Evolutionary conservation across 495 filamentous ascomycete genomes (phyloP), one percentile per base, ranked within the genome.

Genomic region (Geoglossum glabrum): DNA sequence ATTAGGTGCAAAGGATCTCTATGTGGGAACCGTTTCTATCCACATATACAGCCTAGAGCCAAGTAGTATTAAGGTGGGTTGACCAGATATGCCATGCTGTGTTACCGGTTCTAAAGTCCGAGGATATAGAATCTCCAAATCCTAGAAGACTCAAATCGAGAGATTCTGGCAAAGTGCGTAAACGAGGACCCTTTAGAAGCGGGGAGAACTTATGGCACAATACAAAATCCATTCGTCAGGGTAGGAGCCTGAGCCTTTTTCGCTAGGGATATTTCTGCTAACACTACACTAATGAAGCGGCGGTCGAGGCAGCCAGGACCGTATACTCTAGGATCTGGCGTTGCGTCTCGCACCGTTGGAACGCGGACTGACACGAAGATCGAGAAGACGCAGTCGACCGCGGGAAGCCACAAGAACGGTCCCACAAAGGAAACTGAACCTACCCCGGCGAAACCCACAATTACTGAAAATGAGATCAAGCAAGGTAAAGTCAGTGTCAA

Each of bases 31-130:
- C 57, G 73, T 72, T 0, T 85, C 83, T 3, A 81, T 95, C 56
- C 87, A 95, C 64, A 70, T 97, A 51, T 97, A 97, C 69, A 95
- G 88, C 65, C 61, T 97, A 43, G 83, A 83, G 36, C 78, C 85
- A 0, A 74, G 79, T 30, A 72, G 78, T 1, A 68, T 88, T 9
- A 82, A 86, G 68, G 86, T 76, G 64, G 25, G 59, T 27, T 15
- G 5, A 56, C 30, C 6, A 3, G 2, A 17, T 11, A 33, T 5
- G 11, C 4, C 54, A 38, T 17, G 13, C 10, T 6, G 19, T 27
- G 2, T 4, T 17, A 17, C n/a, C 15, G 26, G 36, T 56, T 10
- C 17, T 27, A 21, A 45, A 56, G n/a, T 6, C 28, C 8, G 19
- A 17, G 23, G 19, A 17, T 27, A 45, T 9, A 77, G 73, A 81